phyloP scores from a whole-genome alignment of 202 grass and related monocot genomes.

The Panicum hallii region DNA sequence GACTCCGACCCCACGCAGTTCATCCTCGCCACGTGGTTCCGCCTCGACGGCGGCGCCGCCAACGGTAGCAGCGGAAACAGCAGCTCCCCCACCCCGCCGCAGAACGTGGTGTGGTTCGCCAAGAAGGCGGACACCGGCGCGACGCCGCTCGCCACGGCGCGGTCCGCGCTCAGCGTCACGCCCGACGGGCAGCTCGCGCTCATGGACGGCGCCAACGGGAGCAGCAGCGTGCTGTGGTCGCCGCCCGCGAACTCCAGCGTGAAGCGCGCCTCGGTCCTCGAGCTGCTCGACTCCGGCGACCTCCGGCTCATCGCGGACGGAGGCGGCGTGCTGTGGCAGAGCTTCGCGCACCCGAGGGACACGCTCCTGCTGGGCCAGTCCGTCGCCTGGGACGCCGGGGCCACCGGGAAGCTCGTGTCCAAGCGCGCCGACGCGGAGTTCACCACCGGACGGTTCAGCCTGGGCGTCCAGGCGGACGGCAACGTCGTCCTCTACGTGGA shows the following conservation, averaged over 20 bases:
- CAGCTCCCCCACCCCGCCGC: neutral
- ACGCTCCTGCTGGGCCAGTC: slow-evolving; percentile 54
- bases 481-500: slow-evolving; percentile 56
- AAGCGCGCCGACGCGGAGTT: slow-evolving; percentile 53
- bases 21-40: slow-evolving; percentile 50
- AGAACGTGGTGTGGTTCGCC: slow-evolving; percentile 46
- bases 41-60: neutral
- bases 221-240: neutral
- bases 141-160: slow-evolving; percentile 5
- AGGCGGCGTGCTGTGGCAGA: slow-evolving; percentile 39
- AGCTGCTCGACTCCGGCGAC: slow-evolving; percentile 53
- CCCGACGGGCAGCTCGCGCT: slow-evolving; percentile 23
- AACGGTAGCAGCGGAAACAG: neutral
- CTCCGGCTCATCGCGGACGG: slow-evolving; percentile 25
- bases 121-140: neutral
- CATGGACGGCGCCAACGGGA: neutral
- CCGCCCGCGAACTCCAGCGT: neutral
- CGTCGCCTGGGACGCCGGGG: neutral
- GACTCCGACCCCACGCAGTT: slow-evolving; percentile 20
- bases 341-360: slow-evolving; percentile 57
- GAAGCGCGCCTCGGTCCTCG: neutral
- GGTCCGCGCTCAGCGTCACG: slow-evolving; percentile 32
- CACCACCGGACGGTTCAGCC: slow-evolving; percentile 48
- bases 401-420: slow-evolving; percentile 25
- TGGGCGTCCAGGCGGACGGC: slow-evolving; percentile 42